Base-by-base conservation (phyloP, 257 asterid species). In the Scutellaria barbata region DNA sequence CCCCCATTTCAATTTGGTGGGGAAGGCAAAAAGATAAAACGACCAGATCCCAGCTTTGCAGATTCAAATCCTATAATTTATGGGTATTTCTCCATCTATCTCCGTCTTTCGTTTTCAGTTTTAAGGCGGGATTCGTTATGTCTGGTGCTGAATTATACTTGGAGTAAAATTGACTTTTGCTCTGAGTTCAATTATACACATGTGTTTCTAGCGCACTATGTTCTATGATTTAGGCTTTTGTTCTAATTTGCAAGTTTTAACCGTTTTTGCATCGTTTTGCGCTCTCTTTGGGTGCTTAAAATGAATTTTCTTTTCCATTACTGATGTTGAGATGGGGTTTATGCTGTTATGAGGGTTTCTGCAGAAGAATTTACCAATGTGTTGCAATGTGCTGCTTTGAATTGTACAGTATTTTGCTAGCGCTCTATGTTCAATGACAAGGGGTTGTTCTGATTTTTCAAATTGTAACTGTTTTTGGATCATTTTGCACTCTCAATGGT, bases 1-100 rank as follows among this genome's bases (percentile, higher is more conserved):
- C 35, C 74, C 78, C 65, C 60, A 72, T 77, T 78, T 73, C 74
- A 75, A 65, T 72, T 81, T 81, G 84, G 83, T 59, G 88, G 82
- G 76, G 74, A 76, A 82, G 47, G 2, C 39, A 71, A 70, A 82
- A 48, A 80, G 30, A 25, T 8, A 59, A 68, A 71, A 48, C 68
- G 79, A 67, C 55, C 68, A 67, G 22, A 71, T 18, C 43, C 59
- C 77, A 33, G 66, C 73, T 53, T 57, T 57, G 73, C 52, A 43
- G 80, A 61, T 81, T 83, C 80, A 64, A 75, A 25, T 73, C 51
- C 78, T 17, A 72, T 40, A 37, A 47, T 71, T 72, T 22, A 10
- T 58, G 37, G 77, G 86, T 77, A 73, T 64, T 47, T 82, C 50
- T 75, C 40, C 61, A 14, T 43, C 35, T 42, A 17, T 47, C 60